These are phyloP conservation scores for Boletus insuetus DNA, from an alignment of 768 basidiomycete genomes.

Conservation along the genomic window DNA sequence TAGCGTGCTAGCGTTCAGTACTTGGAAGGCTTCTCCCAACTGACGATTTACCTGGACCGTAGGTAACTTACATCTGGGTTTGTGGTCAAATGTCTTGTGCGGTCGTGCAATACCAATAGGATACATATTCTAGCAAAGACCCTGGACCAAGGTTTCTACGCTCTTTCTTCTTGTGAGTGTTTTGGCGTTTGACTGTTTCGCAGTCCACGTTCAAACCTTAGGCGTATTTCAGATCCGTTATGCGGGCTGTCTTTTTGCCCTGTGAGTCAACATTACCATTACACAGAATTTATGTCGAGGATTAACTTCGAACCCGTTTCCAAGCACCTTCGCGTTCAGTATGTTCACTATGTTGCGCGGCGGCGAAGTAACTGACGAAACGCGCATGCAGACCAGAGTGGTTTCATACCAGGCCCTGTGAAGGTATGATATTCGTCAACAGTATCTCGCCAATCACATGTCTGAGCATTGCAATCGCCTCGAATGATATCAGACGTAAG, in stretches of 20 bases:
- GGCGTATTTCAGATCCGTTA: neutral
- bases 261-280: neutral
- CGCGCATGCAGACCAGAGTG: neutral
- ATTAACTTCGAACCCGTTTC: neutral
- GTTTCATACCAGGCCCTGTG: neutral
- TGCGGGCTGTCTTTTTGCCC: neutral
- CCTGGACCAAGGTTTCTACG: neutral
- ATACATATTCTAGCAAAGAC: neutral
- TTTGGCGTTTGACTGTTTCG: neutral
- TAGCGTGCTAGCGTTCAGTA: neutral
- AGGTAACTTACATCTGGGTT: slow-evolving; percentile 3
- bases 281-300: neutral
- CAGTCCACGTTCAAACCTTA: neutral
- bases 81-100: neutral
- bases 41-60: neutral
- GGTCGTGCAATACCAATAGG: too few species aligned
- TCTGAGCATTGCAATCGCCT: neutral
- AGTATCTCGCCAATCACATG: neutral
- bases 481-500: neutral
- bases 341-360: neutral
- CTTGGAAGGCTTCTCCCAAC: neutral
- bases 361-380: neutral
- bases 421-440: neutral
- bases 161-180: neutral
- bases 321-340: neutral